Percentiles rank a stretch among this genome's conserved stretches.
Conservation (phyloP, 163 green algal genomes). For the Chlamydomonas reinhardtii region DNA sequence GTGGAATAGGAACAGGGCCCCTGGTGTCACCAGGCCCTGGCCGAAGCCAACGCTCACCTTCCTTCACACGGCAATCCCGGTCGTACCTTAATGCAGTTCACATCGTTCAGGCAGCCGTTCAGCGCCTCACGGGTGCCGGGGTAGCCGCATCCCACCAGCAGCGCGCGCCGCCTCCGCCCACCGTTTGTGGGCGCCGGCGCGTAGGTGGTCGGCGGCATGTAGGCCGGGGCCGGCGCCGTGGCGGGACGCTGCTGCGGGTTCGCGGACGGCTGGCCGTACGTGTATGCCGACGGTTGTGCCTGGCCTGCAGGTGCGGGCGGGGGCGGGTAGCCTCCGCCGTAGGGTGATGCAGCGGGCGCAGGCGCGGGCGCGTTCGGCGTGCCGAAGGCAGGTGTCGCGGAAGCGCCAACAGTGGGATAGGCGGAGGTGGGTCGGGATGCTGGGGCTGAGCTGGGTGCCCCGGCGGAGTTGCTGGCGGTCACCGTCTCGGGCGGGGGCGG, state of each 20-base stretch:
- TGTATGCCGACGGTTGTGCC: neutral
- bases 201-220: slow-evolving; percentile 41
- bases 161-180: slow-evolving; percentile 39
- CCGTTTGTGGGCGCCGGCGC: slow-evolving; percentile 16
- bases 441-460: neutral
- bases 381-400: neutral
- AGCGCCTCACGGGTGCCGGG: slow-evolving; percentile 54
- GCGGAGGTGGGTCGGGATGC: neutral
- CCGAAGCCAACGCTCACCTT: too few relatives aligned
- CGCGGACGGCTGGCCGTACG: slow-evolving; percentile 12
- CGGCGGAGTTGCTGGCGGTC: neutral
- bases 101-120: slow-evolving; percentile 91
- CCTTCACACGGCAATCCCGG: neutral
- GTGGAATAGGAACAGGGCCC: too few relatives aligned
- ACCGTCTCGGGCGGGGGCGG: slow-evolving; percentile 1
- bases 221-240: neutral
- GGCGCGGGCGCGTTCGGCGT: neutral
- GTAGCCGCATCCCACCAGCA: slow-evolving; percentile 74
- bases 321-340: neutral
- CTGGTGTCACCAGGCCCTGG: too few relatives aligned
- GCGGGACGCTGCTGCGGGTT: neutral
- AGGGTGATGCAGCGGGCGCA: neutral
- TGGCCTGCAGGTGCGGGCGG: neutral
- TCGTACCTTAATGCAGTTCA: slow-evolving; percentile 53
- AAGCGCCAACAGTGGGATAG: neutral